Evolutionary conservation across 805 yeast species (phyloP).

Genomic region (Saturnispora ahearnii): DNA sequence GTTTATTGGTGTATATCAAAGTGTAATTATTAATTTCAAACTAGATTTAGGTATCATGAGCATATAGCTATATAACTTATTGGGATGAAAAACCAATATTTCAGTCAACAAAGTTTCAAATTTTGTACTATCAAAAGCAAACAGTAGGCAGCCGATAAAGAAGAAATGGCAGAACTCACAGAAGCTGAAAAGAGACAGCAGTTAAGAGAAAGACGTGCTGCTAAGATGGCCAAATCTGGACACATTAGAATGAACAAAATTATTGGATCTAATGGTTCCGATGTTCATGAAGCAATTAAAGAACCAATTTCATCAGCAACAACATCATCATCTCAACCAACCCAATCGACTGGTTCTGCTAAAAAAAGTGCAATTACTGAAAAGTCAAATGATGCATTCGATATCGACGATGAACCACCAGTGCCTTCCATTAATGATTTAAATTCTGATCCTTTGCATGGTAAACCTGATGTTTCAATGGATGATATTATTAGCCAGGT

Average conservation of each 20-base stretch:
- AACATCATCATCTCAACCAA: constrained; percentile 5
- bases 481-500: constrained; percentile 15
- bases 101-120: background rate
- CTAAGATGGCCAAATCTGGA: constrained; percentile 50
- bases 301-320: constrained; percentile 24
- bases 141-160: background rate
- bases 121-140: background rate
- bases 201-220: constrained; percentile 56
- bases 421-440: constrained; percentile 8
- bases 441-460: constrained; percentile 1
- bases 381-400: background rate
- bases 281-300: constrained; percentile 14
- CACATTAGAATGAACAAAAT: constrained; percentile 43
- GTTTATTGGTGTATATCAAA: no score
- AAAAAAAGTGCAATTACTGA: background rate
- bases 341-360: background rate
- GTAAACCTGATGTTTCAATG: constrained; percentile 18
- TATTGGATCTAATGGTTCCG: constrained; percentile 32
- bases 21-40: no score
- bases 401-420: constrained; percentile 12
- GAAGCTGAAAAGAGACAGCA: constrained; percentile 52
- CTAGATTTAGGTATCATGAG: background rate
- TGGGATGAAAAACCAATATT: background rate
- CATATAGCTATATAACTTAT: background rate
- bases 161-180: constrained; percentile 23